Conservation (phyloP, 2,329 filamentous ascomycete genomes). For the Aspergillus candidus region DNA sequence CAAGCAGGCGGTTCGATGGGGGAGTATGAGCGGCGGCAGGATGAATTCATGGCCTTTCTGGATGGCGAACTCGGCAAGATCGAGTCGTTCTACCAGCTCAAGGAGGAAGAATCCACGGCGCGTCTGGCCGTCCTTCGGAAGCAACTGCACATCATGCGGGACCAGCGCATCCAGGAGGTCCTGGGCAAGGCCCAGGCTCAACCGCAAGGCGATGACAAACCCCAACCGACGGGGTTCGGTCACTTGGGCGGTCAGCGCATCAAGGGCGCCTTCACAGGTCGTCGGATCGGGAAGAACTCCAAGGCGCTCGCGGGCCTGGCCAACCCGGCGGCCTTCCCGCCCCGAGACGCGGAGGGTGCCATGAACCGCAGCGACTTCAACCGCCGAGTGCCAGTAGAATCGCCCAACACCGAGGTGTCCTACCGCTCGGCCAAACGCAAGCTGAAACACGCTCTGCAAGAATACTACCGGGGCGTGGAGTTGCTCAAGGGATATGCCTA, state of each 20-base stretch:
- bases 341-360: slow-evolving; percentile 23
- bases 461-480: slow-evolving; percentile 88
- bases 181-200: slow-evolving; percentile 43
- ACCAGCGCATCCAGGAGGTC: slow-evolving; percentile 68
- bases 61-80: slow-evolving; percentile 85
- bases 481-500: slow-evolving; percentile 86
- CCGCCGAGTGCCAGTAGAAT: slow-evolving; percentile 33
- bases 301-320: slow-evolving; percentile 43
- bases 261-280: slow-evolving; percentile 39
- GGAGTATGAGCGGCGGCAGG: slow-evolving; percentile 65
- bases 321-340: slow-evolving; percentile 34
- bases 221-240: slow-evolving; percentile 20
- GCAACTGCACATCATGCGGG: slow-evolving; percentile 89
- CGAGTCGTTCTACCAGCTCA: slow-evolving; percentile 78
- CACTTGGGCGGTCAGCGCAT: slow-evolving; percentile 25
- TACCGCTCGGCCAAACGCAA: slow-evolving; percentile 87
- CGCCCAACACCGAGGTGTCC: slow-evolving; percentile 56
- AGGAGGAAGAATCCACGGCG: slow-evolving; percentile 76
- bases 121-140: slow-evolving; percentile 66
- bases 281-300: slow-evolving; percentile 51
- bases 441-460: slow-evolving; percentile 82
- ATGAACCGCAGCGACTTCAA: slow-evolving; percentile 45
- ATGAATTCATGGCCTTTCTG: slow-evolving; percentile 82
- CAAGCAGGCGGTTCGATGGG: slow-evolving; percentile 50
- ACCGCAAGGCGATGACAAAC: slow-evolving; percentile 17